Evolutionary conservation across 805 yeast genomes (phyloP), one percentile per base, ranked within the genome.

Genomic region (Saccharomycopsis olivae): DNA sequence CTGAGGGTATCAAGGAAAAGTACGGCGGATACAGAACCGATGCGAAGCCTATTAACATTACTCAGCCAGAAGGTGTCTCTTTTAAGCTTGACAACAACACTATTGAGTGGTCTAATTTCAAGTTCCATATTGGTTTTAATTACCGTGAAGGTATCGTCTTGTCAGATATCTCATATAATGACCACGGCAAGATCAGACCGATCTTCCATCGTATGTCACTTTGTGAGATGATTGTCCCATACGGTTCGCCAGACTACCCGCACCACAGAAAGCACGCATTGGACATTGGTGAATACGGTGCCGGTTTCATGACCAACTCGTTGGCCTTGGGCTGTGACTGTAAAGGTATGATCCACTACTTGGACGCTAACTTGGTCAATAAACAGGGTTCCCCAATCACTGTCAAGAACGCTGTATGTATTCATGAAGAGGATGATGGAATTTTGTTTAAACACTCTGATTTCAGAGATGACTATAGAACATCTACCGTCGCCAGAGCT

Each of bases 281-380:
- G 60, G 92, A 82, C 61, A 75, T 82, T 50, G 92, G 92, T 58
- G 92, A 82, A 59, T 81, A 81, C 57, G 92, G 92, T 63, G 89
- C 87, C 47, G 92, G 92, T 54, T 74, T 75, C 65, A 75, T 82
- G 77, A 78, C 92, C 39, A 82, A 82, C 61, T 83, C 88, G 25
- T 67, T 82, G 49, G 63, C 80, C 16, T 68, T 81, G 40, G 89
- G 89, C 31, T 82, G 92, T 58, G 92, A 82, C 59, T 82, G 92
- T 65, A 81, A 82, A 59, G 92, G 92, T 56, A 85, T 75, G 33
- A 82, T 82, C 52, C 88, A 83, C 58, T 82, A 82, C 62, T 56
- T 82, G 60, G 88, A 82, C 60, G 88, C 84, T n/a, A 77, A 74
- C 58, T 78, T 79, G 55, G 68, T 78, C 25, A 75, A 74, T 59